Conservation (phyloP, 129 eudicot species). For the Flaveria ramosissima region DNA sequence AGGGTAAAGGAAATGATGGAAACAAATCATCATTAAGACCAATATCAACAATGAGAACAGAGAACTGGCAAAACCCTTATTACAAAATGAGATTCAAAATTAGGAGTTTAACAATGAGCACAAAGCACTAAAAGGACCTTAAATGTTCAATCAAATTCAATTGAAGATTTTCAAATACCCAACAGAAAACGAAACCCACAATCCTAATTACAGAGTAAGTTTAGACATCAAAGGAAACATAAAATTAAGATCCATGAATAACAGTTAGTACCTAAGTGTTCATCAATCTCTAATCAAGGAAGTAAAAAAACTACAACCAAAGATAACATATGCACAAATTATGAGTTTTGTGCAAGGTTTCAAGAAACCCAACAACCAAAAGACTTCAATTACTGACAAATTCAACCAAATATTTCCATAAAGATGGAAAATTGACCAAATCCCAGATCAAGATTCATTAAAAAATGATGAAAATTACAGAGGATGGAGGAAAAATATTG, state of each 20-base stretch:
- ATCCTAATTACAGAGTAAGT: slow-evolving; percentile 23
- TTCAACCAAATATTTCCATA: slow-evolving; percentile 18
- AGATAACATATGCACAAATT: not conserved
- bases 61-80: too few species aligned
- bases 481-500: slow-evolving; percentile 18
- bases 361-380: slow-evolving; percentile 32
- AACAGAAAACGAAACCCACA: slow-evolving; percentile 14
- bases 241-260: slow-evolving; percentile 32
- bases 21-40: too few species aligned
- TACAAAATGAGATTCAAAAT: not conserved
- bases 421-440: slow-evolving; percentile 24
- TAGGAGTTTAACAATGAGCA: not conserved
- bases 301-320: slow-evolving; percentile 16
- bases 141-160: slow-evolving; percentile 21
- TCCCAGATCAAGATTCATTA: slow-evolving; percentile 49
- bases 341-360: slow-evolving; percentile 14
- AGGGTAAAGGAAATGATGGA: too few species aligned
- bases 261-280: not conserved
- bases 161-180: slow-evolving; percentile 20
- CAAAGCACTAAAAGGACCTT: not conserved
- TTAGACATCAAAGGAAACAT: not conserved
- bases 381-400: slow-evolving; percentile 19
- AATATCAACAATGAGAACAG: too few species aligned
- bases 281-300: slow-evolving; percentile 24
- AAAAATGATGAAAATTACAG: slow-evolving; percentile 33